Evolutionary conservation across 208 protist genomes (phyloP).

Genomic region (Leishmania braziliensis): DNA sequence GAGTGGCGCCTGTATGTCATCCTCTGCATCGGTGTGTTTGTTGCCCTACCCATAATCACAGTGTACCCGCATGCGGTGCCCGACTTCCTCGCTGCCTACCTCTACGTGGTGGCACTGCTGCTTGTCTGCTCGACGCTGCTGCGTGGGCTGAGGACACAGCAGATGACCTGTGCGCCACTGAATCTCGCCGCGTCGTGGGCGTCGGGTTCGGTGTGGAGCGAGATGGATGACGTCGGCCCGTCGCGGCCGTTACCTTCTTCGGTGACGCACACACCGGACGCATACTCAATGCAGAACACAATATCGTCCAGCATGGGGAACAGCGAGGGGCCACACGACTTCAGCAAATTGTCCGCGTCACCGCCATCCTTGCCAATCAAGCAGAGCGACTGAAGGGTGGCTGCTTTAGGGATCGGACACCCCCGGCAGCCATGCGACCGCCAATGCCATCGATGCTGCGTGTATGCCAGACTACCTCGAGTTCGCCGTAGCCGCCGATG

Average conservation of each 20-base stretch:
- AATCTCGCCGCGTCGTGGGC: constrained; percentile 44
- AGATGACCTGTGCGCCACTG: constrained; percentile 46
- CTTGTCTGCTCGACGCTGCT: constrained; percentile 34
- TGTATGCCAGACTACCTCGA: neutral
- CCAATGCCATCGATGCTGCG: neutral
- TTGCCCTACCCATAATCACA: constrained; percentile 45
- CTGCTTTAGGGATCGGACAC: neutral
- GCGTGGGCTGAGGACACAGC: constrained; percentile 41
- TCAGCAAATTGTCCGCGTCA: neutral
- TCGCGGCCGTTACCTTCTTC: neutral
- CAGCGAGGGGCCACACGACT: neutral
- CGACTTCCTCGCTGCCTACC: constrained; percentile 31
- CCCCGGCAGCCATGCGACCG: neutral
- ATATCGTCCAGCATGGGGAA: neutral
- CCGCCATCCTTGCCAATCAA: neutral
- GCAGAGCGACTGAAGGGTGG: neutral
- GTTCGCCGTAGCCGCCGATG: neutral
- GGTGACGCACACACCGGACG: neutral
- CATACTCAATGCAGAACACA: neutral
- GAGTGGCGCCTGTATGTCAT: constrained; percentile 55
- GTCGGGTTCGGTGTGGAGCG: constrained; percentile 9
- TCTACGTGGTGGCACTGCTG: constrained; percentile 38
- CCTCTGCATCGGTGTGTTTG: constrained; percentile 29
- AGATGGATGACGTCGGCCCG: neutral
- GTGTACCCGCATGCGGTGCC: constrained; percentile 53